Conservation (phyloP, 2,329 filamentous ascomycete species). For the Juglanconis oblonga region DNA sequence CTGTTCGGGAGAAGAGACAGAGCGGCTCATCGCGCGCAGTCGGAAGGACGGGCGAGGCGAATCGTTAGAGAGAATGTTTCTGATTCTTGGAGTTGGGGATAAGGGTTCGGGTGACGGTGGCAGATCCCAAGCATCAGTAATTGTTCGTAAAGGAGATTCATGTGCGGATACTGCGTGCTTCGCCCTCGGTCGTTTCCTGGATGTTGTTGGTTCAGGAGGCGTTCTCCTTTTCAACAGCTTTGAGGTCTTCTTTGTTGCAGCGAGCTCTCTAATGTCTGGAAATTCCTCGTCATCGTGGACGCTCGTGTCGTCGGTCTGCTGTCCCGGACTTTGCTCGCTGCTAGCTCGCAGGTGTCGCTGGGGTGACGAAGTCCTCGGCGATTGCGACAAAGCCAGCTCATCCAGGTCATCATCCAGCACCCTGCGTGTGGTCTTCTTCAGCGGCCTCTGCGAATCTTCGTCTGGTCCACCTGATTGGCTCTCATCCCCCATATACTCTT, state of each 20-base stretch:
- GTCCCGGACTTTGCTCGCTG: conserved; percentile 26
- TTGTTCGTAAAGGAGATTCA: not conserved
- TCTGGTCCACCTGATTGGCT: conserved; percentile 36
- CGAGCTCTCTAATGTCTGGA: conserved; percentile 24
- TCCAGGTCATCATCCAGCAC: conserved; percentile 22
- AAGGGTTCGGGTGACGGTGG: conserved; percentile 2
- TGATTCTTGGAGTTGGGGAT: not conserved
- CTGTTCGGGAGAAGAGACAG: not conserved
- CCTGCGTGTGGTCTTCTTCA: conserved; percentile 34
- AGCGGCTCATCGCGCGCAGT: not conserved
- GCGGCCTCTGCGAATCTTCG: conserved; percentile 24
- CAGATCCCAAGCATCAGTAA: conserved; percentile 9
- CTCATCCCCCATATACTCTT: conserved; percentile 47
- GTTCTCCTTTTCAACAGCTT: conserved; percentile 22
- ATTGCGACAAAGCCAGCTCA: conserved; percentile 27
- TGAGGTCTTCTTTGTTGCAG: conserved; percentile 17
- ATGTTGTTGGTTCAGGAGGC: conserved; percentile 21
- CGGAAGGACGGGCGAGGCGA: not conserved
- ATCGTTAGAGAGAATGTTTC: not conserved
- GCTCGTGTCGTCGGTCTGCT: conserved; percentile 31
- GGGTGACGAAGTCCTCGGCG: conserved; percentile 26
- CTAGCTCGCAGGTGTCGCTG: conserved; percentile 23
- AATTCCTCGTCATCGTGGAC: conserved; percentile 30
- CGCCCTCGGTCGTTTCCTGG: conserved; percentile 24
- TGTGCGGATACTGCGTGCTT: not conserved